Evolutionary conservation across 139 green algal genomes (phyloP), one percentile per base, ranked within the genome.

Genomic region (Coccomyxa sp.): DNA sequence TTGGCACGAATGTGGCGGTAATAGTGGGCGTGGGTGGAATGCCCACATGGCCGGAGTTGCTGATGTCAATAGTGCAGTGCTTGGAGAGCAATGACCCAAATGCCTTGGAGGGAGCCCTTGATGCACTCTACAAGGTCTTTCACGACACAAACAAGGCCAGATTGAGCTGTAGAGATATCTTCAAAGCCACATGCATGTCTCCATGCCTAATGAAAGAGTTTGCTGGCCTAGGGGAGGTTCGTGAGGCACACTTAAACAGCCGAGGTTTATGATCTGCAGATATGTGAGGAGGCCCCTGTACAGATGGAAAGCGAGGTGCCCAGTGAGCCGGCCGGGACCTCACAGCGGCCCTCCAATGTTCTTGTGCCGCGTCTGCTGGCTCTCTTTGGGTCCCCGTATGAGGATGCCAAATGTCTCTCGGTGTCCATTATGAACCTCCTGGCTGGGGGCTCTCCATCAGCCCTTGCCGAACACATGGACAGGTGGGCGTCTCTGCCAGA

Each of bases 81-180:
- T 71, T 97, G 30, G 80, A 90, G 38, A 89, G 86, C 81, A 79
- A 51, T 67, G 87, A 86, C 68, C n/a, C 79, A 51, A 86, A 84
- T 74, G 80, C 90, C 1, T 81, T 96, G 67, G 96, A 98, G 67
- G 96, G 97, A 10, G 93, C 92, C 10, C 85, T 99, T 57, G 94
- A 98, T 83, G 91, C 90, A 3, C 79, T 99, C n/a, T 95, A 92
- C 86, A 98, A 99, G 90, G 88, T 95, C 28, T 80, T 59, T 31
- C 17, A 30, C 63, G 71, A 25, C 9, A 28, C 63, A 78, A 1
- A 31, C n/a, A 32, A 78, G n/a, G 27, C 74, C 14, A 21, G 25
- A 21, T 21, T 78, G 23, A 57, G 74, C 74, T 78, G 74, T 78
- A 10, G 1, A 38, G 10, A 57, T 32, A 23, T 57, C 9, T 78